Evolutionary conservation across 768 basidiomycete species (phyloP), one percentile per base, ranked within the genome.

Genomic region (Mycena pura): DNA sequence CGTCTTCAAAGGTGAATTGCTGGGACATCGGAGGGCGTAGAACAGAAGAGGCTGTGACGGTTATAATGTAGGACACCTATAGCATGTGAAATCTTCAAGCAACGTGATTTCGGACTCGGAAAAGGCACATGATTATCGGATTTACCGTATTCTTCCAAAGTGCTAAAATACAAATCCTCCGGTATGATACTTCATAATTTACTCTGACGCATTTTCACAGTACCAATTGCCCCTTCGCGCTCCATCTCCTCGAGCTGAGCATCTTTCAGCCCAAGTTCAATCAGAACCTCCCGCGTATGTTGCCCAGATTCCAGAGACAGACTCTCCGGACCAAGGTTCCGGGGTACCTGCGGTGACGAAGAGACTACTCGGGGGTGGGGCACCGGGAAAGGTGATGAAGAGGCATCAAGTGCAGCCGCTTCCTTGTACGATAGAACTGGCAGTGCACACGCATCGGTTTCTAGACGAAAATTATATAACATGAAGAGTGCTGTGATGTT

Each of bases 371-470:
- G 71, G 17, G 87, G 86, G 67, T 89, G 87, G 40, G 82, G 80
- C n/a, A 71, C 66, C 6, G 89, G 87, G 19, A 83, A 62, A 25
- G 67, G 38, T 17, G 74, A 76, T 7, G 70, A 73, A 3, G 77
- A 67, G 14, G 77, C 65, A 56, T 80, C 74, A 24, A 82, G 70
- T 29, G 70, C 73, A 2, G 78, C 81, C 5, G 88, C 90, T 78
- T 93, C 91, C 24, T 74, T 68, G 0, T 88, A 82, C 5, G 84
- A 80, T 25, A 92, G 78, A 28, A 93, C 87, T 0, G 91, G 91
- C 14, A 90, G 74, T 10, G 82, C 82, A 69, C 91, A 93, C 8
- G 89, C 87, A 59, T 93, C 91, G 13, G 83, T 88, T 27, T 81
- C 91, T 92, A 67, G 38, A 22, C 24, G 38, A 38, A 55, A 10